Evolutionary conservation across 805 yeast species (phyloP), one percentile per base, ranked within the genome.

Genomic region (Candida oleophila): DNA sequence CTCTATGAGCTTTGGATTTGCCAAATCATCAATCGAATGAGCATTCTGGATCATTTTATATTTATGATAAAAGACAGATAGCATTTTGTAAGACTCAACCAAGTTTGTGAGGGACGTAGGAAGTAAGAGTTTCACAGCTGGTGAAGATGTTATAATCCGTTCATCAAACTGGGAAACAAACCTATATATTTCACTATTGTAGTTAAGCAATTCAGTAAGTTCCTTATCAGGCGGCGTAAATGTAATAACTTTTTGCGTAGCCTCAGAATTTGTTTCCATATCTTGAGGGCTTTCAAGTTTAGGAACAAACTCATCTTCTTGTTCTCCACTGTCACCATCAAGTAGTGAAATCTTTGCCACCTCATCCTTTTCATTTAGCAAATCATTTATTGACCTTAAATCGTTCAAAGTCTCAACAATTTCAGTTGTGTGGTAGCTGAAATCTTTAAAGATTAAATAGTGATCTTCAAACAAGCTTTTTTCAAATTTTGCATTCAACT

Each of bases 401-500:
- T 40, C 55, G n/a, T 36, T 16, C 39, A 36, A 36, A 16, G 51
- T 46, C 9, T 43, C 48, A 9, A 16, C 43, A 2, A 52, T 34
- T 9, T n/a, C 56, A 20, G 49, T 46, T 3, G 53, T 54, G 37
- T 52, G 49, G 5, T 25, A 34, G 11, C 47, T 49, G 14, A 15
- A 36, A 18, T 47, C 55, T 36, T 42, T 39, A 36, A 54, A 55
- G 4, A 52, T 46, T 4, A 61, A 40, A 11, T 36, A 38, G 28
- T 54, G 60, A 45, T 65, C 63, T 16, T 57, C 60, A 39, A 65
- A 60, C 22, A 61, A 57, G 40, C 68, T 57, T 41, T 52, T 83
- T 60, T 94, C 99, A 46, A 91, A 76, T 55, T 82, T 83, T 38
- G 89, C 73, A 55, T 91, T 89, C 60, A 86, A 81, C n/a, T 82